Base-by-base conservation (phyloP, 2,329 filamentous ascomycete genomes). In the Arthrobotrys entomopaga region DNA sequence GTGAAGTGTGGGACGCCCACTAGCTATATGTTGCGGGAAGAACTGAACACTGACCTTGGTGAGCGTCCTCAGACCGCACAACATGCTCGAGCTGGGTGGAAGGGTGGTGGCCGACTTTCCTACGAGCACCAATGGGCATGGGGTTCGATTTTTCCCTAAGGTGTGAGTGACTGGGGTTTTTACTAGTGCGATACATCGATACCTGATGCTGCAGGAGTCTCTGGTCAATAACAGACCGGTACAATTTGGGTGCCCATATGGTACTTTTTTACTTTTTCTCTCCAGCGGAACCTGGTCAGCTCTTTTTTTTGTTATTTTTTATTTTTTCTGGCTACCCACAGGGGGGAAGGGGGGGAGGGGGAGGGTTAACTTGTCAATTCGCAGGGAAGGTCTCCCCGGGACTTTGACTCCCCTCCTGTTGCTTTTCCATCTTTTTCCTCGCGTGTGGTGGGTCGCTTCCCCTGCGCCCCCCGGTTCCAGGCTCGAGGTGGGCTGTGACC, bases 11-110 rank as follows among this genome's bases (percentile, higher is more conserved):
- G 60, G 60, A 73, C 61, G 57, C 29, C 60, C 60, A 65, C 60
- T 60, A 59, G 66, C 60, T 73, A 73, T 73, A 73, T 73, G 69
- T 65, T 61, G 69, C 69, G 69, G 69, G 69, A 61, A 43, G 49
- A 48, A 59, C 66, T 56, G 66, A 40, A 34, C 29, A 34, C 29
- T 10, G 29, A 42, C 54, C 61, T 52, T 65, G 60, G 60, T 48
- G 60, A 58, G 59, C 60, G 67, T 61, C 50, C 50, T 59, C 67
- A 46, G n/a, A 52, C 57, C 64, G 56, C 66, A 60, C 40, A 65
- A 61, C 60, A 34, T 58, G 60, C 34, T 65, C 43, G 52, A 70
- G 58, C 54, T 69, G 64, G 64, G 64, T 59, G 64, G 40, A 29
- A 3, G 26, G 26, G 7, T 29, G 29, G 34, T 58, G 65, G 52